phyloP scores from a whole-genome alignment of 176 grass and related monocot species.

The Stipa capillata region DNA sequence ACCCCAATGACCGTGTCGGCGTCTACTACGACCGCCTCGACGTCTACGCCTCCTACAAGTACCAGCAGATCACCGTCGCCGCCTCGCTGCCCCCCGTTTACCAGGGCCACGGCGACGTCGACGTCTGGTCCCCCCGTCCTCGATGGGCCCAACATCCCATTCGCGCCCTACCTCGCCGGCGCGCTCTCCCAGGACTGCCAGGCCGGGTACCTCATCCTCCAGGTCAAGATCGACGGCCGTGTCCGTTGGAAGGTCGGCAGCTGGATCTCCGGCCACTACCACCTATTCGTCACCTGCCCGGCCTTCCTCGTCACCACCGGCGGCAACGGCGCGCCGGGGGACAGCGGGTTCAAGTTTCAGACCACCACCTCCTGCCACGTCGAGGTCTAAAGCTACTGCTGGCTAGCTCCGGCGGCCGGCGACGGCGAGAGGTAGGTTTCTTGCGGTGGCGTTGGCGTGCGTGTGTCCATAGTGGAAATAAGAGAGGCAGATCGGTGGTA shows the following conservation, averaged over 20 bases:
- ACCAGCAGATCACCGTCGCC: slow-evolving; percentile 36
- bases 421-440: too few relatives aligned
- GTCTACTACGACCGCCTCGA: too few relatives aligned
- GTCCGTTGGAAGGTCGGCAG: slow-evolving; percentile 61
- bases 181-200: slow-evolving; percentile 33
- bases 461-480: neutral
- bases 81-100: too few relatives aligned
- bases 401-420: neutral
- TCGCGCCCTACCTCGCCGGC: slow-evolving; percentile 33
- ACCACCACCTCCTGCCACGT: slow-evolving; percentile 37
- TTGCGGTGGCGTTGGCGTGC: neutral
- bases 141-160: slow-evolving; percentile 24
- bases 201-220: slow-evolving; percentile 40
- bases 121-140: slow-evolving; percentile 52
- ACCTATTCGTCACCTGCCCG: slow-evolving; percentile 53
- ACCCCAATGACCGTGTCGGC: too few relatives aligned
- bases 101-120: slow-evolving; percentile 51
- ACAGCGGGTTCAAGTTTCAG: slow-evolving; percentile 40
- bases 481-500: neutral
- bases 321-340: neutral
- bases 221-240: too few relatives aligned
- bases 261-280: slow-evolving; percentile 55
- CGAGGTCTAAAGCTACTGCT: slow-evolving; percentile 24
- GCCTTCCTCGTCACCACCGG: slow-evolving; percentile 36
- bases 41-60: too few relatives aligned